Conservation (phyloP, 257 asterid genomes). For the Catharanthus roseus region DNA sequence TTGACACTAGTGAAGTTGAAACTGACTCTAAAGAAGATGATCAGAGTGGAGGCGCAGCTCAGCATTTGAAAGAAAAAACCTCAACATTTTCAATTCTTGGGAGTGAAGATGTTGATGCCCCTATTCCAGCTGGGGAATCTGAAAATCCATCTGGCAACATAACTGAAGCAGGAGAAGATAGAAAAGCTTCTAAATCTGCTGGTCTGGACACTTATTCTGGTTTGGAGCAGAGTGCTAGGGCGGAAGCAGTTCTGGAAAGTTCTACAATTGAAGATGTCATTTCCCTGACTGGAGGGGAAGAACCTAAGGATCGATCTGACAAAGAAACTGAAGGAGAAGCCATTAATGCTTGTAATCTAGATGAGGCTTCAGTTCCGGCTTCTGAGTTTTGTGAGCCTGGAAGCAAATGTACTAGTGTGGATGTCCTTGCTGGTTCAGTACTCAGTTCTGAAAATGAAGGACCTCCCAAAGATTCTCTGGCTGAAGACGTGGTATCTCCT, state of each 20-base stretch:
- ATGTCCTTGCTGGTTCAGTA: background rate
- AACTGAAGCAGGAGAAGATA: slow-evolving; percentile 20
- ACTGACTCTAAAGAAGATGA: slow-evolving; percentile 6
- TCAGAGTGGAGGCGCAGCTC: slow-evolving; percentile 2
- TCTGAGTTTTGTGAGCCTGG: background rate
- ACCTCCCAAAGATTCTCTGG: background rate
- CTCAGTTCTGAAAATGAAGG: background rate
- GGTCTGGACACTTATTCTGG: background rate
- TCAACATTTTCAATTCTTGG: background rate
- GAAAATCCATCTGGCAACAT: slow-evolving; percentile 5
- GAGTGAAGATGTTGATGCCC: background rate
- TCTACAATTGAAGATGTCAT: slow-evolving; percentile 6
- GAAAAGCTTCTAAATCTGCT: background rate
- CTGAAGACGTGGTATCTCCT: slow-evolving; percentile 6
- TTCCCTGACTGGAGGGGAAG: slow-evolving; percentile 5
- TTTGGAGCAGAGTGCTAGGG: background rate
- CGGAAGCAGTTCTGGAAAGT: background rate
- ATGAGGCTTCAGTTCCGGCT: background rate
- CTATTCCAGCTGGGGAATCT: background rate
- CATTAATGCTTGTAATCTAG: slow-evolving; percentile 1
- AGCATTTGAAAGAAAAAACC: slow-evolving; percentile 3
- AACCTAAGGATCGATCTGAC: slow-evolving; percentile 3
- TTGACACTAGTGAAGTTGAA: slow-evolving; percentile 2
- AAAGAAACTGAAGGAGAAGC: slow-evolving; percentile 17
- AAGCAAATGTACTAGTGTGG: background rate